These are phyloP conservation scores for Vitellaria paradoxa DNA, from an alignment of 179 eudicot genomes.

Conservation along the genomic window DNA sequence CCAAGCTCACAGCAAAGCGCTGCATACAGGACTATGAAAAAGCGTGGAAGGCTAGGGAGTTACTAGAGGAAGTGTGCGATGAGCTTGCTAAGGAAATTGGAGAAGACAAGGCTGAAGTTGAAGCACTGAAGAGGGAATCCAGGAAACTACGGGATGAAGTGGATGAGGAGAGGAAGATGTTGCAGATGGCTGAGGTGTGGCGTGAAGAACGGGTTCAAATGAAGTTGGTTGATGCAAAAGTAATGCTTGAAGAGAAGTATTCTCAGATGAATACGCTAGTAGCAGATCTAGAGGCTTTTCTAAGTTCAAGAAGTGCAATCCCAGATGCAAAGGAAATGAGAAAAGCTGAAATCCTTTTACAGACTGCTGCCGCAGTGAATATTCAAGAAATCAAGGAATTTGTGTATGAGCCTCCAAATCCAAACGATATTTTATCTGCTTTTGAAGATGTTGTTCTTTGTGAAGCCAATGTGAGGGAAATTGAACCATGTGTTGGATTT, in stretches of 20 bases:
- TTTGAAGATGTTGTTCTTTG: slow-evolving; percentile 68
- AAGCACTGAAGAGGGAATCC: slow-evolving; percentile 69
- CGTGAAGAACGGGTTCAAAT: slow-evolving; percentile 94
- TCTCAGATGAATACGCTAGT: slow-evolving; percentile 61
- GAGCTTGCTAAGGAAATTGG: slow-evolving; percentile 86
- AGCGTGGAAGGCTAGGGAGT: slow-evolving; percentile 65
- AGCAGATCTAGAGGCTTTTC: slow-evolving; percentile 41
- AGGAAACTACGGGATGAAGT: slow-evolving; percentile 73
- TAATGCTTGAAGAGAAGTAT: slow-evolving; percentile 70
- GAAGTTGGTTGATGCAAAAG: slow-evolving; percentile 86
- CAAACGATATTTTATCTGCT: slow-evolving; percentile 67
- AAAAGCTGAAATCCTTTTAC: slow-evolving; percentile 56
- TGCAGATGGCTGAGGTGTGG: slow-evolving; percentile 99
- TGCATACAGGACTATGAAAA: slow-evolving; percentile 74
- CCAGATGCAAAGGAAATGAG: slow-evolving; percentile 38
- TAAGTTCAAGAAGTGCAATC: slow-evolving; percentile 38
- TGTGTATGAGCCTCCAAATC: slow-evolving; percentile 70
- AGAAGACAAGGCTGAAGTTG: slow-evolving; percentile 93
- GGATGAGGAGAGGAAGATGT: slow-evolving; percentile 88
- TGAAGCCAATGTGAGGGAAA: slow-evolving; percentile 48
- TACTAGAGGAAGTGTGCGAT: slow-evolving; percentile 86
- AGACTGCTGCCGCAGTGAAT: slow-evolving; percentile 46
- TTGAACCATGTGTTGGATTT: slow-evolving; percentile 43
- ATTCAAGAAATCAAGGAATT: slow-evolving; percentile 68
- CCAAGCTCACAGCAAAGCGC: slow-evolving; percentile 61